Conservation (phyloP, 2,329 filamentous ascomycete genomes). For the Ophiobolus disseminans region DNA sequence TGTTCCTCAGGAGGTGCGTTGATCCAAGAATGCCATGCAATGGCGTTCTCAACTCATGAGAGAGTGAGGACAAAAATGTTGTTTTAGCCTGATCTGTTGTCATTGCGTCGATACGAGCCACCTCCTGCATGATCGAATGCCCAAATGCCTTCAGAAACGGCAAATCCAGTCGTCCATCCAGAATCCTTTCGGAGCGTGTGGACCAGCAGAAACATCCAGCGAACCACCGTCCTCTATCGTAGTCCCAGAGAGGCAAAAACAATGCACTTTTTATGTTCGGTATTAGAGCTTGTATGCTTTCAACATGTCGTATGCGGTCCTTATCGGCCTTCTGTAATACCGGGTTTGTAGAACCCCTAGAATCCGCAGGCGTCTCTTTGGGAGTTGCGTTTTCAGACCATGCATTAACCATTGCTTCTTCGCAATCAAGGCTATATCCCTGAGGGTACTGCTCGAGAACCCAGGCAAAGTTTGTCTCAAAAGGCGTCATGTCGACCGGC, state of each 20-base stretch:
- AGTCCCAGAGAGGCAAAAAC: slow-evolving; percentile 43
- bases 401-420: neutral
- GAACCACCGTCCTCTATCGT: slow-evolving; percentile 33
- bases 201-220: slow-evolving; percentile 36
- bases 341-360: neutral
- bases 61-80: slow-evolving; percentile 59
- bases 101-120: slow-evolving; percentile 56
- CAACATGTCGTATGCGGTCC: neutral
- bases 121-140: slow-evolving; percentile 62
- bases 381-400: neutral
- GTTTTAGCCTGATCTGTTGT: slow-evolving; percentile 49
- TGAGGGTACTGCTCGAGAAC: slow-evolving; percentile 12
- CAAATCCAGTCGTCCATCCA: slow-evolving; percentile 26
- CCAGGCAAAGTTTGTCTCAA: slow-evolving; percentile 10
- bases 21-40: slow-evolving; percentile 46
- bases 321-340: neutral
- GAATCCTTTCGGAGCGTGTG: slow-evolving; percentile 18
- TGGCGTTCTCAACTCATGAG: slow-evolving; percentile 60
- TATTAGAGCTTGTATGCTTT: slow-evolving; percentile 57
- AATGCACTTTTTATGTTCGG: slow-evolving; percentile 30
- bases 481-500: slow-evolving; percentile 6
- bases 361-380: no score
- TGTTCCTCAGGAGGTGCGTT: slow-evolving; percentile 56
- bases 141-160: slow-evolving; percentile 31
- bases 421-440: slow-evolving; percentile 12